Percentiles rank a stretch among this genome's conserved stretches.
Conservation (phyloP, 1,284 basidiomycete species). For the Agaricales sp. region DNA sequence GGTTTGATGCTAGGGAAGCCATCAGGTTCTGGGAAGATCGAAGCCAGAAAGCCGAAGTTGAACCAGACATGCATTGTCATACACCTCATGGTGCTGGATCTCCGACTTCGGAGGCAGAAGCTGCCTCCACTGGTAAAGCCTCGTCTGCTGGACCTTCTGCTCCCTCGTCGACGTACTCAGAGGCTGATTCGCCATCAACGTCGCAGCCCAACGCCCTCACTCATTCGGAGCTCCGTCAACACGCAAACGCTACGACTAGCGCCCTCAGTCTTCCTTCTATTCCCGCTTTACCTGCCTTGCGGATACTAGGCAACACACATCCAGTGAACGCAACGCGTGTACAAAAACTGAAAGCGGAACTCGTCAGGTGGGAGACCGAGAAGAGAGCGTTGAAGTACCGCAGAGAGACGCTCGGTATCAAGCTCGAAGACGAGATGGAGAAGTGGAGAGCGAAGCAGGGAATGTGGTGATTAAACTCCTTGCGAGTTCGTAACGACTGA, state of each 20-base stretch:
- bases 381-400: slow-evolving; percentile 12
- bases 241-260: slow-evolving; percentile 20
- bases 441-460: neutral
- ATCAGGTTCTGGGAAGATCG: slow-evolving; percentile 65
- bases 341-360: slow-evolving; percentile 37
- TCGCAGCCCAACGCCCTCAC: neutral
- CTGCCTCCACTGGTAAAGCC: neutral
- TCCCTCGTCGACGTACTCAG: slow-evolving; percentile 7
- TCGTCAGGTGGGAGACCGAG: slow-evolving; percentile 42
- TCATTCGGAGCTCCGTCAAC: slow-evolving; percentile 14
- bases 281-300: slow-evolving; percentile 11
- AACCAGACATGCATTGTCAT: slow-evolving; percentile 15
- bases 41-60: slow-evolving; percentile 7
- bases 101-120: neutral
- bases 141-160: neutral
- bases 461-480: neutral
- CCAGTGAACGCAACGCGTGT: slow-evolving; percentile 43
- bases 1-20: slow-evolving; percentile 71
- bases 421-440: neutral
- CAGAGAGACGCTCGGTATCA: neutral
- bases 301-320: slow-evolving; percentile 32
- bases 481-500: too few species aligned
- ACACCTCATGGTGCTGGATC: neutral
- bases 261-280: slow-evolving; percentile 5
- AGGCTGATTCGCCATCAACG: slow-evolving; percentile 11